Evolutionary conservation across 2,329 filamentous ascomycete genomes (phyloP).

Genomic region (Talaromyces atroroseus): DNA sequence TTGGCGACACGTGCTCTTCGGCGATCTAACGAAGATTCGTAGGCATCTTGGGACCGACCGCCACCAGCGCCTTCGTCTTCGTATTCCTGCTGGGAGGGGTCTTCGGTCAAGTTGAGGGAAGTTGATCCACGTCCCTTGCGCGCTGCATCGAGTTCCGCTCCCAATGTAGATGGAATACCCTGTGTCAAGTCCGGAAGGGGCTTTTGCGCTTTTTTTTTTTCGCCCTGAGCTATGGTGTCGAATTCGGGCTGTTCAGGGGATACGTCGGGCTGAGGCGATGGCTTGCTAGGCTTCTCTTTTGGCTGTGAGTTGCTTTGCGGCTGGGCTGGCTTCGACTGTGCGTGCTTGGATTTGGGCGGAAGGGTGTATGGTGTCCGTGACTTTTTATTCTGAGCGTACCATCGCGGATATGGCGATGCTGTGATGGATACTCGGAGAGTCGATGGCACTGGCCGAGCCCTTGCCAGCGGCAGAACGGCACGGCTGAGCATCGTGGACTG

Average conservation of each 20-base stretch:
- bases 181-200: constrained; percentile 87
- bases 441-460: constrained; percentile 35
- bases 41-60: constrained; percentile 68
- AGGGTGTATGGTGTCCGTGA: constrained; percentile 31
- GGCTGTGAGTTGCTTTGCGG: neutral
- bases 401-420: constrained; percentile 29
- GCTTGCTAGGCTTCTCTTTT: constrained; percentile 18
- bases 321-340: constrained; percentile 18
- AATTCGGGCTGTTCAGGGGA: constrained; percentile 36
- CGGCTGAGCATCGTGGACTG: constrained; percentile 39
- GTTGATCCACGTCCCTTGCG: constrained; percentile 35
- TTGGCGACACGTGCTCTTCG: constrained; percentile 71
- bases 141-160: constrained; percentile 60
- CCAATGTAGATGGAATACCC: constrained; percentile 87
- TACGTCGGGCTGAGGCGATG: constrained; percentile 15
- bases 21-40: constrained; percentile 85
- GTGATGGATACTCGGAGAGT: constrained; percentile 31
- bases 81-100: constrained; percentile 41
- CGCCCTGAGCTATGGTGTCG: constrained; percentile 28
- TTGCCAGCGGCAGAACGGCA: constrained; percentile 40
- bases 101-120: constrained; percentile 50
- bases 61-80: constrained; percentile 50
- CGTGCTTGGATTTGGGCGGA: constrained; percentile 25
- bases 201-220: constrained; percentile 28
- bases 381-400: constrained; percentile 35